Evolutionary conservation across 805 yeast species (phyloP), one percentile per base, ranked within the genome.

Genomic region (Suhomyces sp.): DNA sequence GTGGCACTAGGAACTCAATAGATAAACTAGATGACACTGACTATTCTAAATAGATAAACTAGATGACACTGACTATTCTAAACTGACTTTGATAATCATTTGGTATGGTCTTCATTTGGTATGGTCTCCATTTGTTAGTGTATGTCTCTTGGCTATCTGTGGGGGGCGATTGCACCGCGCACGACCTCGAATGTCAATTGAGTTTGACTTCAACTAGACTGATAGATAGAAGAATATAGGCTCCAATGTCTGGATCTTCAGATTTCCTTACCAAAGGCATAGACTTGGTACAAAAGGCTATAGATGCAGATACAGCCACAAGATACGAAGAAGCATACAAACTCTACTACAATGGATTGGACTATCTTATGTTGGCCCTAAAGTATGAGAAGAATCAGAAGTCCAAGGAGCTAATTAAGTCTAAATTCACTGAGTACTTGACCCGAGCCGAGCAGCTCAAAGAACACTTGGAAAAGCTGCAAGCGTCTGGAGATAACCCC

Each of bases 231-330:
- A 74, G 3, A 74, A 54, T 50, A 71, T 56, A 41, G 70, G 57
- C n/a, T 67, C 19, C 3, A 17, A 66, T 67, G 70, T 63, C 67
- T n/a, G 64, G 68, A 4, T 63, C 73, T 17, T 58, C 76, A 26
- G 97, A 93, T 65, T 93, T 93, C 68, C 79, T 94, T 42, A 85
- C 88, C 54, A 94, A 94, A 67, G 99, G 97, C n/a, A 91, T 94
- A 23, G 97, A 91, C 57, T 79, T 91, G 36, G 96, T 94, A 17
- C 96, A 91, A 66, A 87, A 87, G 69, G 99, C 99, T 23, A 91
- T 94, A 51, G 97, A 91, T 67, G 90, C 96, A 5, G 99, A 94
- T 67, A 84, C 90, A 15, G 91, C 91, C 23, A 86, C 93, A 49
- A 80, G 86, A 58, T 93, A 92, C 62, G 97, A 90, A 50, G 98